phyloP scores from a whole-genome alignment of 306 rosid genomes.

The Heteromeles arbutifolia region DNA sequence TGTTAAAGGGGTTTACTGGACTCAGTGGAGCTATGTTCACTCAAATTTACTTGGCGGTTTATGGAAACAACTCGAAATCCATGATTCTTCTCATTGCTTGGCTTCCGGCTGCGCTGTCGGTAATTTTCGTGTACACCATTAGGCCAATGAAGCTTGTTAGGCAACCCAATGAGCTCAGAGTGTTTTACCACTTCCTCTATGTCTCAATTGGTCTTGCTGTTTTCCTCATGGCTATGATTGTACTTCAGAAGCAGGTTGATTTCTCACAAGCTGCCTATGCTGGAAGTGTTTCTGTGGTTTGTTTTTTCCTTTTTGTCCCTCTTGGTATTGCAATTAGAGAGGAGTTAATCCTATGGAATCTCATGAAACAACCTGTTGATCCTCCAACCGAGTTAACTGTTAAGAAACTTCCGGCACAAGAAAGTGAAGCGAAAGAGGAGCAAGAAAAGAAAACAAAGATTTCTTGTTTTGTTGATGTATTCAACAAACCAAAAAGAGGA shows the following conservation, averaged over 20 bases:
- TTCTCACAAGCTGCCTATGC: slow-evolving; percentile 29
- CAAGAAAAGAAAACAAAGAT: not conserved
- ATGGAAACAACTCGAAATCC: slow-evolving; percentile 33
- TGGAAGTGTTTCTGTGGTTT: slow-evolving; percentile 17
- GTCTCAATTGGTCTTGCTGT: slow-evolving; percentile 33
- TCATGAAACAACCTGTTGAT: not conserved
- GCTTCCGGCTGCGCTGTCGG: slow-evolving; percentile 41
- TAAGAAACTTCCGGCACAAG: not conserved
- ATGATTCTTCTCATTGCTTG: slow-evolving; percentile 45
- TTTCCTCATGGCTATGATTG: slow-evolving; percentile 28
- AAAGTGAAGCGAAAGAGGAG: not conserved
- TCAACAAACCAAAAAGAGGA: slow-evolving; percentile 29
- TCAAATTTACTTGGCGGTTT: slow-evolving; percentile 38
- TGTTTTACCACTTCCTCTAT: slow-evolving; percentile 36
- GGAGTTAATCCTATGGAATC: slow-evolving; percentile 25
- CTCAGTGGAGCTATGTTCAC: slow-evolving; percentile 48
- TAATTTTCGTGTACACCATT: slow-evolving; percentile 29
- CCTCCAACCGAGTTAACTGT: not conserved
- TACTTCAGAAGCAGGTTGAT: slow-evolving; percentile 11
- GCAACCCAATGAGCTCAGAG: slow-evolving; percentile 27
- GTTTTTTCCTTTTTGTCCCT: slow-evolving; percentile 26
- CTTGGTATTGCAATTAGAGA: slow-evolving; percentile 25
- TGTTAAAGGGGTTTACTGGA: slow-evolving; percentile 44
- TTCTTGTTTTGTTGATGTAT: slow-evolving; percentile 13
- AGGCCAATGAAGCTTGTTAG: slow-evolving; percentile 18